phyloP scores from a whole-genome alignment of 768 basidiomycete genomes.

The Chalciporus piperatus region DNA sequence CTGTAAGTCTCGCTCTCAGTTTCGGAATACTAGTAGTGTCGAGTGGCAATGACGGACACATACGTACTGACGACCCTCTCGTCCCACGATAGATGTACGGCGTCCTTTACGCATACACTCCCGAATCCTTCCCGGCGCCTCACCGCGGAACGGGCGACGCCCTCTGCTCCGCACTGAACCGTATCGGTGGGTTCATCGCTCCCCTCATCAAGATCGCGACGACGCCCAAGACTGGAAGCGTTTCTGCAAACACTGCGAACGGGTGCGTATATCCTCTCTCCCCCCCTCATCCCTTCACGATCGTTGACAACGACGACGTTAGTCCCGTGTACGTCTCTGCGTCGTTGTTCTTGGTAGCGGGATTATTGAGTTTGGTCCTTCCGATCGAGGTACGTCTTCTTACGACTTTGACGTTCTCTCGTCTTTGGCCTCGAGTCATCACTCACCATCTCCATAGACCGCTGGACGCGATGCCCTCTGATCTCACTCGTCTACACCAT shows the following conservation, averaged over 20 bases:
- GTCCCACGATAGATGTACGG: conserved; percentile 42
- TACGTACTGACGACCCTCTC: not conserved
- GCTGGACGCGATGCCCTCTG: conserved; percentile 26
- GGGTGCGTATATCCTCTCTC: conserved; percentile 24
- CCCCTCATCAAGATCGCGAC: conserved; percentile 50
- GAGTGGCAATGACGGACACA: not conserved
- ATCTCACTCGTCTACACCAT: not conserved
- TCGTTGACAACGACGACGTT: not conserved
- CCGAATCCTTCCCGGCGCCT: conserved; percentile 57
- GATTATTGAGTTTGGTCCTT: conserved; percentile 38
- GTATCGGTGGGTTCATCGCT: conserved; percentile 45
- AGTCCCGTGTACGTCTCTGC: conserved; percentile 51
- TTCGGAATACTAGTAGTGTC: not conserved
- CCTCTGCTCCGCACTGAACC: conserved; percentile 46
- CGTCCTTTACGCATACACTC: conserved; percentile 55
- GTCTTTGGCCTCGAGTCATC: not conserved
- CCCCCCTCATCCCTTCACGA: not conserved
- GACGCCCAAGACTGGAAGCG: conserved; percentile 30
- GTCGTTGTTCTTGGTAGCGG: conserved; percentile 42
- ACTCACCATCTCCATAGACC: conserved; percentile 14
- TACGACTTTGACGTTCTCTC: not conserved
- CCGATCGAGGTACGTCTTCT: conserved; percentile 43
- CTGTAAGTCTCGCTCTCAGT: conserved; percentile 23
- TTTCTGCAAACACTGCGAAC: conserved; percentile 33
- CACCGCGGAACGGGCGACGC: conserved; percentile 57